These are phyloP conservation scores for Alternaria sp. DNA, from an alignment of 2,329 filamentous ascomycete species.

Conservation along the genomic window DNA sequence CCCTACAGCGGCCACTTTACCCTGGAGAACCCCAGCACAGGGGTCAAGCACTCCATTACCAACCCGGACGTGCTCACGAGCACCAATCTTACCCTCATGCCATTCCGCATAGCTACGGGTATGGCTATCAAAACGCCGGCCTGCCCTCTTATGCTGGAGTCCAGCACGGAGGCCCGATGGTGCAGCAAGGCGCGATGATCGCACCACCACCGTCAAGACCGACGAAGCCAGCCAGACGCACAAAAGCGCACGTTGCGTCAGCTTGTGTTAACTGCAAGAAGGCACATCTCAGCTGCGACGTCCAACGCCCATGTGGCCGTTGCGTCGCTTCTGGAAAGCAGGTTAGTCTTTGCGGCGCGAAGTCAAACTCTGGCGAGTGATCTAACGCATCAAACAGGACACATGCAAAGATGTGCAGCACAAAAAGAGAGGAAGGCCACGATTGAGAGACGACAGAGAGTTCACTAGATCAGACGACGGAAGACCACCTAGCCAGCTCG, in stretches of 20 bases:
- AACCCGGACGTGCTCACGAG: conserved; percentile 32
- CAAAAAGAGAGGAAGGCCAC: conserved; percentile 81
- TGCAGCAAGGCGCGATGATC: conserved; percentile 41
- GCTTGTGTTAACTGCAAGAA: conserved; percentile 86
- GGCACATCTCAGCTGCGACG: conserved; percentile 72
- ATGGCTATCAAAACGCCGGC: conserved; percentile 34
- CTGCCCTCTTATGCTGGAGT: conserved; percentile 34
- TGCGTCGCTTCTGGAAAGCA: conserved; percentile 79
- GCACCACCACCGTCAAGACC: conserved; percentile 39
- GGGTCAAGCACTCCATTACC: conserved; percentile 34
- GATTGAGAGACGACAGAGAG: conserved; percentile 68
- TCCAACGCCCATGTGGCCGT: conserved; percentile 78
- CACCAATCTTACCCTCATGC: conserved; percentile 33
- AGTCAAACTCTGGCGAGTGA: not conserved
- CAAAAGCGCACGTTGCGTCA: conserved; percentile 82
- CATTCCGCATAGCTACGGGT: conserved; percentile 37
- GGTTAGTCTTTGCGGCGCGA: conserved; percentile 46
- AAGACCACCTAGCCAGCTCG: conserved; percentile 33
- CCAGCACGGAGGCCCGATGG: conserved; percentile 40
- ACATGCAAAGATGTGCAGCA: conserved; percentile 83
- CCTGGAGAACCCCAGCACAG: conserved; percentile 36
- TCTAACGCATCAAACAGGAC: conserved; percentile 59
- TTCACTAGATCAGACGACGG: conserved; percentile 40
- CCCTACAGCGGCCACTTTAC: conserved; percentile 39
- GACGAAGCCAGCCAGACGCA: conserved; percentile 51